A percentile compares a stretch with the other conserved stretches of the same genome.
These are phyloP conservation scores for Westerdykella ornata DNA, from an alignment of 2,329 filamentous ascomycete genomes.

Conservation along the genomic window DNA sequence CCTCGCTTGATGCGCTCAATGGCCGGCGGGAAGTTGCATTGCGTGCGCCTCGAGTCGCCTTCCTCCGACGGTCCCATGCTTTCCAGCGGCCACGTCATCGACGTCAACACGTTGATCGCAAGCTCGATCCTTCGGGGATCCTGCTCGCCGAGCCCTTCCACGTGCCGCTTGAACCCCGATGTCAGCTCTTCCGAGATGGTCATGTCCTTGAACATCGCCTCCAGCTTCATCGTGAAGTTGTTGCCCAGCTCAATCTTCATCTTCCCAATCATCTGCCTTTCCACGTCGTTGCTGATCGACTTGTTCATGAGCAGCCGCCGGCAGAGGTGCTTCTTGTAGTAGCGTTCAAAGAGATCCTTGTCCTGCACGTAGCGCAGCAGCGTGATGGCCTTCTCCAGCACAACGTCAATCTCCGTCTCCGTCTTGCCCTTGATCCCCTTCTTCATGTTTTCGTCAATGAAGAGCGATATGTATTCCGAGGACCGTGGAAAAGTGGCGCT, in stretches of 20 bases:
- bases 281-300: slow-evolving; percentile 82
- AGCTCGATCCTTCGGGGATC: slow-evolving; percentile 66
- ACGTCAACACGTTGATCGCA: slow-evolving; percentile 77
- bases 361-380: slow-evolving; percentile 83
- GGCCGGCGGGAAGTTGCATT: slow-evolving; percentile 66
- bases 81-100: slow-evolving; percentile 91
- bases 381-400: slow-evolving; percentile 83
- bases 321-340: slow-evolving; percentile 96
- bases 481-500: slow-evolving; percentile 61
- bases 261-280: slow-evolving; percentile 89
- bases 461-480: slow-evolving; percentile 89
- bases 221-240: slow-evolving; percentile 85
- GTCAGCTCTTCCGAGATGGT: slow-evolving; percentile 78
- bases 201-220: slow-evolving; percentile 98
- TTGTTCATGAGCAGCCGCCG: slow-evolving; percentile 81
- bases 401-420: slow-evolving; percentile 73
- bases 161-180: slow-evolving; percentile 65
- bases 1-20: slow-evolving; percentile 71
- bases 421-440: slow-evolving; percentile 90
- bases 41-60: slow-evolving; percentile 41
- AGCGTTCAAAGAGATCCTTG: slow-evolving; percentile 91
- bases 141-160: slow-evolving; percentile 51
- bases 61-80: slow-evolving; percentile 59
- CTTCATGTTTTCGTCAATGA: slow-evolving; percentile 94
- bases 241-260: slow-evolving; percentile 98